These are phyloP conservation scores for Plasmodium sp. DNA, from an alignment of 169 alveolate genomes.

Conservation along the genomic window DNA sequence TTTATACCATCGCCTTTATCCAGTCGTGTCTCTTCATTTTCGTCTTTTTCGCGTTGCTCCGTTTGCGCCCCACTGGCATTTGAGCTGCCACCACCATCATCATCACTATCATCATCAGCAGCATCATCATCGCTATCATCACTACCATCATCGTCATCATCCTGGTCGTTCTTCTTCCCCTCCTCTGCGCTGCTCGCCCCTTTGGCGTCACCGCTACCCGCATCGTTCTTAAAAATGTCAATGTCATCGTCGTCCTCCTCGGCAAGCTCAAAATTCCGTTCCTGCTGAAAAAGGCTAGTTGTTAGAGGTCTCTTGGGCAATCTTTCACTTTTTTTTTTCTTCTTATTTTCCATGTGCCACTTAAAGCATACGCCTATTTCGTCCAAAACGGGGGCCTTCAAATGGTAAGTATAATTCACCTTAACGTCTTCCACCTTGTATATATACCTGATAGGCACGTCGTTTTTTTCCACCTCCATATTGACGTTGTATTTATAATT, in stretches of 20 bases:
- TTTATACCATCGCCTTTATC: background rate
- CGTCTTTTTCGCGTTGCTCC: background rate
- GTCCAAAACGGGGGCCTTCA: constrained; percentile 4
- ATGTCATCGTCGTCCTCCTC: constrained; percentile 29
- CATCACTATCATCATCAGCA: background rate
- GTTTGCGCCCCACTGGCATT: background rate
- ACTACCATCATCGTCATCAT: background rate
- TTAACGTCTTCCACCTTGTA: constrained; percentile 52
- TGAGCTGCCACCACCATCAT: background rate
- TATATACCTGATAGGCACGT: constrained; percentile 77
- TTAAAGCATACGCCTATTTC: constrained; percentile 56
- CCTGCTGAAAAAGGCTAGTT: background rate
- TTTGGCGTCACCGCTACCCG: background rate
- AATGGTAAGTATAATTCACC: constrained; percentile 2
- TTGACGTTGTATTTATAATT: constrained; percentile 73
- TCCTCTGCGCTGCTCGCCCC: background rate
- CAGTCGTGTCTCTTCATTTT: background rate
- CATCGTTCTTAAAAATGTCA: constrained; percentile 50
- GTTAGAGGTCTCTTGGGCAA: constrained; percentile 66
- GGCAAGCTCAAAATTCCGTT: background rate
- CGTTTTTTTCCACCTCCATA: constrained; percentile 78
- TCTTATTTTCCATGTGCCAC: constrained; percentile 71
- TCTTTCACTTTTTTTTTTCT: constrained; percentile 56
- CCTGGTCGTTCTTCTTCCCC: background rate
- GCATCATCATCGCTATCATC: background rate